Conservation (phyloP, 805 yeast species). For the Starmerella scarabaei region DNA sequence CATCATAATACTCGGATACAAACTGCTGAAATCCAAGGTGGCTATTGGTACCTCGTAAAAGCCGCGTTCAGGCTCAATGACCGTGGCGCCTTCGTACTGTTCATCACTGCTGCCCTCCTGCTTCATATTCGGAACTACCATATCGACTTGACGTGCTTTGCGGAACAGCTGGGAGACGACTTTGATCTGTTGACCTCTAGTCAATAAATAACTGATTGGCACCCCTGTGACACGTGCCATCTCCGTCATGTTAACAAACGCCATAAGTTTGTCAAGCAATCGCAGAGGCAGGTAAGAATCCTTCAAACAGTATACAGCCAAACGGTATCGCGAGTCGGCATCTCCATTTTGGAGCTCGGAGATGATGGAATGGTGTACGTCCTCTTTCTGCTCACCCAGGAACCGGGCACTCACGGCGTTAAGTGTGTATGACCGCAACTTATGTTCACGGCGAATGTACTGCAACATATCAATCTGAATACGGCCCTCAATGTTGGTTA, state of each 20-base stretch:
- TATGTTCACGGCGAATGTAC: constrained; percentile 87
- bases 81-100: constrained; percentile 97
- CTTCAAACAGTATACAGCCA: constrained; percentile 93
- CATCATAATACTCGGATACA: constrained; percentile 98
- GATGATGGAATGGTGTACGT: constrained; percentile 92
- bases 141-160: constrained; percentile 74
- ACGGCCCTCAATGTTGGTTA: constrained; percentile 87
- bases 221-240: constrained; percentile 99
- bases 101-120: constrained; percentile 74
- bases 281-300: constrained; percentile 90
- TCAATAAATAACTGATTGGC: constrained; percentile 75
- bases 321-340: constrained; percentile 79
- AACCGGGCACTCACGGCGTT: constrained; percentile 93
- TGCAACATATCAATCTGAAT: constrained; percentile 88
- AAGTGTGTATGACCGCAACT: constrained; percentile 83
- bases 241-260: constrained; percentile 91
- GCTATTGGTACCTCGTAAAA: constrained; percentile 96
- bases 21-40: constrained; percentile 90
- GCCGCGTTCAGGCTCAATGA: constrained; percentile 91
- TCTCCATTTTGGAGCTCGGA: constrained; percentile 89
- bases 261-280: constrained; percentile 84
- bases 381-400: constrained; percentile 91
- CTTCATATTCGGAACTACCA: constrained; percentile 82
- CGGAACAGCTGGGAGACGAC: constrained; percentile 91
- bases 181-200: constrained; percentile 96